These are phyloP conservation scores for Leccinellum rugosiceps DNA, from an alignment of 768 basidiomycete genomes.

Conservation along the genomic window DNA sequence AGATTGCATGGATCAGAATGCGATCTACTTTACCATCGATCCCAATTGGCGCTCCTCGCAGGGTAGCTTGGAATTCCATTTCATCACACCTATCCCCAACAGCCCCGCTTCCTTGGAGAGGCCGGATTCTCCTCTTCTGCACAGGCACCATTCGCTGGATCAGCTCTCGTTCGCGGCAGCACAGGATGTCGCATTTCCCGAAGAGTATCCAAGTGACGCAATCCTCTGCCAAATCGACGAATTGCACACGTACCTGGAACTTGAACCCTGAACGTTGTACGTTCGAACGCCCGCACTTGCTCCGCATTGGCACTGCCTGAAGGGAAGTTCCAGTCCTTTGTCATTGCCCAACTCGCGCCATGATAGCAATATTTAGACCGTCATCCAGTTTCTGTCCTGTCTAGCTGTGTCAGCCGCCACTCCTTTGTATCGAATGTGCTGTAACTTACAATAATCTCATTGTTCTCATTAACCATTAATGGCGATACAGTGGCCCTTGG, in stretches of 20 bases:
- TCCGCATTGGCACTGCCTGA: not conserved
- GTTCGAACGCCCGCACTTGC: conserved; percentile 4
- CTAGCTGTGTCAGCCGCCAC: not conserved
- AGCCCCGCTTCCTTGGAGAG: conserved; percentile 7
- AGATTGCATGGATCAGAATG: conserved; percentile 17
- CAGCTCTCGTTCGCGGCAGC: conserved; percentile 10
- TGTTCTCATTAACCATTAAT: not conserved
- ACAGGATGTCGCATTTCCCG: conserved; percentile 1
- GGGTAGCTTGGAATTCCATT: conserved; percentile 19
- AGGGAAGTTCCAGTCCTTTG: not conserved
- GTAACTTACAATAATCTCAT: conserved; percentile 7
- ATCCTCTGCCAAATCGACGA: conserved; percentile 20
- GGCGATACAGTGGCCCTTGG: conserved; percentile 1
- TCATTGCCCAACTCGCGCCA: not conserved
- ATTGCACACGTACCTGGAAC: conserved; percentile 19
- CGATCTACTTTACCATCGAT: conserved; percentile 31
- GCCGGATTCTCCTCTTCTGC: conserved; percentile 24
- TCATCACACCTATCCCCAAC: conserved; percentile 25
- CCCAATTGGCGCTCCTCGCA: conserved; percentile 19
- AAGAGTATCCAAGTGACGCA: not conserved
- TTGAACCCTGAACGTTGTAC: not conserved
- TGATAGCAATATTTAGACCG: not conserved
- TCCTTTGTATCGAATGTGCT: conserved; percentile 7
- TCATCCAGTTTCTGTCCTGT: not conserved
- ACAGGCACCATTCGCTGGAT: conserved; percentile 20